phyloP scores from a whole-genome alignment of 345 rosid species.

The Fremontodendron californicum region DNA sequence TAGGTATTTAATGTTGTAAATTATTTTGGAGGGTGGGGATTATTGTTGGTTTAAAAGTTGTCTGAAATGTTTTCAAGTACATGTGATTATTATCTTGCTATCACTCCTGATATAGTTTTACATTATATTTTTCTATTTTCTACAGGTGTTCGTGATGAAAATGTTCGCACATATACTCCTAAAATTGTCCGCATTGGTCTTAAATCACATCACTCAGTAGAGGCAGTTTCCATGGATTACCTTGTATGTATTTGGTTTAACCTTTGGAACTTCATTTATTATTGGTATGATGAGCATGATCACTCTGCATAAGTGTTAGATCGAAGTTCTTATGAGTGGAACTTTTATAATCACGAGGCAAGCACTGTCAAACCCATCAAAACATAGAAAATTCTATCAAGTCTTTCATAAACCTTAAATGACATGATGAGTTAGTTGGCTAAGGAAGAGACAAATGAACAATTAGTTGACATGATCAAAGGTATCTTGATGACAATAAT shows the following conservation, averaged over 20 bases:
- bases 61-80: neutral
- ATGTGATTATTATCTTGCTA: neutral
- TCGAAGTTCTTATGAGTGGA: neutral
- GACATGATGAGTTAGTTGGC: neutral
- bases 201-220: constrained; percentile 85
- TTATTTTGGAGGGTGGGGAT: neutral
- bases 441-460: too few species aligned
- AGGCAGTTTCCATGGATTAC: constrained; percentile 77
- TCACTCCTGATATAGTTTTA: neutral
- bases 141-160: constrained; percentile 82
- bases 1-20: neutral
- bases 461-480: too few species aligned
- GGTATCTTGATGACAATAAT: neutral
- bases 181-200: constrained; percentile 95
- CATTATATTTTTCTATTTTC: constrained; percentile 12
- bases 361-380: neutral
- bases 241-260: constrained; percentile 54
- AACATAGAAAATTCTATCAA: neutral
- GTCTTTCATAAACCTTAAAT: neutral
- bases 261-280: neutral
- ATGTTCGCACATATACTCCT: constrained; percentile 61
- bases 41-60: constrained; percentile 5
- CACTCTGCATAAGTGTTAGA: neutral
- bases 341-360: neutral
- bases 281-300: constrained; percentile 10